Base-by-base conservation (phyloP, 2,329 filamentous ascomycete genomes). In the Cytospora piceicola region DNA sequence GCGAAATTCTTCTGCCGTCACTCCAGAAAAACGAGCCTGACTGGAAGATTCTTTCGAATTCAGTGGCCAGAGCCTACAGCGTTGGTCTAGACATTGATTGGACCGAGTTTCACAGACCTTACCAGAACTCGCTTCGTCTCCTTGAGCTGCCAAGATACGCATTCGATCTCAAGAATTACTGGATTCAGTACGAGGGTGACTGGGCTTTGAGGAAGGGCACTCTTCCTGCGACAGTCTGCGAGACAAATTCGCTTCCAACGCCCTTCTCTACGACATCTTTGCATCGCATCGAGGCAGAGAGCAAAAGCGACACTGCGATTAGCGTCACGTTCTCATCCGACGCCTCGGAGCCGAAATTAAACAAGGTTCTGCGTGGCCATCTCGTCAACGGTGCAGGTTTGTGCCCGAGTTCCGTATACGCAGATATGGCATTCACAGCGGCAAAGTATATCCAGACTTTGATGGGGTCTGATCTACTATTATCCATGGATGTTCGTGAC, bases 151-250 rank as follows among this genome's bases (percentile, higher is more conserved):
- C 89, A 2, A 82, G 83, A 0, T 93, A 92, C 73, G 82, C 82
- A 0, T 93, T 88, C 73, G 88, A 92, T 73, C 79, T 85, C 69
- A 91, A 92, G 80, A 87, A 85, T 70, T 91, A 92, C 76, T 91
- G 88, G 88, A 82, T 91, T 20, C 86, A 87, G 73, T 91, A 91
- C 75, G 81, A 74, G 1, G 76, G 76, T 32, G 76, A 77, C 42
- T 92, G 88, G 87, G 85, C 82, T 36, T 77, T 91, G 56, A 87
- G 52, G 17, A 63, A 66, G 30, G 69, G 66, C 29, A 63, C 61
- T 12, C 69, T 6, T 53, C 70, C 17, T 58, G 65, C 51, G 64
- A 66, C 20, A 65, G 66, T 36, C 15, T 12, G 22, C 9, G 34
- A 34, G 20, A 22, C 15, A 58, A 62, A 61, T 36, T 34, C 63